A percentile compares a stretch with the other conserved stretches of the same genome.
These are phyloP conservation scores for Wickerhamomyces ciferrii DNA, from an alignment of 805 yeast genomes.

Conservation along the genomic window DNA sequence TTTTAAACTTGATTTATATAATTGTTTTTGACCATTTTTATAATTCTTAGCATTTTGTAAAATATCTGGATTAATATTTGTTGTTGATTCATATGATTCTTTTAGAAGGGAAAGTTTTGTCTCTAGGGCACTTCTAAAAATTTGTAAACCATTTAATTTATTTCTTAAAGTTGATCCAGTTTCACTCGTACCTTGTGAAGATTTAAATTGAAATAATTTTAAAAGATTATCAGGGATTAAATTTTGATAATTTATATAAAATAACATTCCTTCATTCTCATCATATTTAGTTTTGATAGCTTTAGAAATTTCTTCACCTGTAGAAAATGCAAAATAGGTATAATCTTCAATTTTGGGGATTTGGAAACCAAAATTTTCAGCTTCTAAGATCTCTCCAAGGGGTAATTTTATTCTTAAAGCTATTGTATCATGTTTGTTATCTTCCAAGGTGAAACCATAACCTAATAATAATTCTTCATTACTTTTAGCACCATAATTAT, in stretches of 20 bases:
- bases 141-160: conserved; percentile 53
- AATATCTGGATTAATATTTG: conserved; percentile 14
- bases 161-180: conserved; percentile 39
- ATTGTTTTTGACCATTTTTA: conserved; percentile 40
- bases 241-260: conserved; percentile 23
- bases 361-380: conserved; percentile 31
- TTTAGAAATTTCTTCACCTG: conserved; percentile 8
- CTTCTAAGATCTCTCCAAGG: conserved; percentile 16
- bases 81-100: conserved; percentile 2
- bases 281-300: conserved; percentile 5
- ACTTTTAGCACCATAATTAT: conserved; percentile 88
- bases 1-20: conserved; percentile 39
- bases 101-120: conserved; percentile 31
- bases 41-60: conserved; percentile 35
- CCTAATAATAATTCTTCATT: conserved; percentile 82
- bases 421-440: conserved; percentile 57
- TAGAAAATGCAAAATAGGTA: conserved; percentile 30
- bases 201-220: conserved; percentile 25
- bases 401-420: conserved; percentile 56
- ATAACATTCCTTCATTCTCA: conserved; percentile 27
- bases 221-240: conserved; percentile 19
- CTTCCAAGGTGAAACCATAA: conserved; percentile 57
- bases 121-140: conserved; percentile 48
- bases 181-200: conserved; percentile 29
- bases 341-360: conserved; percentile 34